A percentile compares a stretch with the other conserved stretches of the same genome.
phyloP scores from a whole-genome alignment of 371 early-diverging fungal genomes.

The Lichtheimia ornata region DNA sequence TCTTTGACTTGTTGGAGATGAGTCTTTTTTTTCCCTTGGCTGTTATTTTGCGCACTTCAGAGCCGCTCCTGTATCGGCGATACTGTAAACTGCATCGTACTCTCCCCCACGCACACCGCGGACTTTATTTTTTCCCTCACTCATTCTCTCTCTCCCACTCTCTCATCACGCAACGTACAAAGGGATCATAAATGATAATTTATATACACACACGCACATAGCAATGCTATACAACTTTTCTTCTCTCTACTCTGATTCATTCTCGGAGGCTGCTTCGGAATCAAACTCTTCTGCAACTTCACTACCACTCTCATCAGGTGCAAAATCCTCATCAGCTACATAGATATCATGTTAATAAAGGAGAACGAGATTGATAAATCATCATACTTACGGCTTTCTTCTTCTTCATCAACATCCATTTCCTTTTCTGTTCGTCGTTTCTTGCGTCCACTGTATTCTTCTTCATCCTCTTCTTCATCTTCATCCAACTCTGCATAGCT shows the following conservation, averaged over 20 bases:
- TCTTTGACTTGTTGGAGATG: too few relatives aligned
- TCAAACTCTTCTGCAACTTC: slow-evolving; percentile 93
- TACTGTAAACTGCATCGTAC: too few relatives aligned
- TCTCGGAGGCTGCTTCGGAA: slow-evolving; percentile 61
- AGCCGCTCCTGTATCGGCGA: too few relatives aligned
- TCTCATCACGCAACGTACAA: too few relatives aligned
- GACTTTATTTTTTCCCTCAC: too few relatives aligned
- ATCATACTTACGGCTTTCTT: slow-evolving; percentile 57
- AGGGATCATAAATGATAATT: too few relatives aligned
- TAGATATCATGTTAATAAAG: slow-evolving; percentile 11
- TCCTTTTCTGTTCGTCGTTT: slow-evolving; percentile 45
- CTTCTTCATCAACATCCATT: slow-evolving; percentile 60
- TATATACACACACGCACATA: not conserved
- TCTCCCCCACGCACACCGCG: too few relatives aligned
- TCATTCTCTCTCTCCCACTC: too few relatives aligned
- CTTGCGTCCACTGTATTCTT: slow-evolving; percentile 42
- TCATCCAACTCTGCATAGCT: slow-evolving; percentile 68
- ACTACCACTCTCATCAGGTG: slow-evolving; percentile 77
- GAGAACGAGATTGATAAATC: not conserved
- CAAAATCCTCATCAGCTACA: slow-evolving; percentile 89
- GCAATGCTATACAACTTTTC: not conserved
- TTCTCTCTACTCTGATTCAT: slow-evolving; percentile 21
- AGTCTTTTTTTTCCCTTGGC: too few relatives aligned
- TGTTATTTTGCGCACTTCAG: too few relatives aligned
- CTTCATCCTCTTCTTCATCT: slow-evolving; percentile 39